A percentile compares a stretch with the other conserved stretches of the same genome.
phyloP scores from a whole-genome alignment of 2,329 filamentous ascomycete genomes.

The Fusarium virguliforme region DNA sequence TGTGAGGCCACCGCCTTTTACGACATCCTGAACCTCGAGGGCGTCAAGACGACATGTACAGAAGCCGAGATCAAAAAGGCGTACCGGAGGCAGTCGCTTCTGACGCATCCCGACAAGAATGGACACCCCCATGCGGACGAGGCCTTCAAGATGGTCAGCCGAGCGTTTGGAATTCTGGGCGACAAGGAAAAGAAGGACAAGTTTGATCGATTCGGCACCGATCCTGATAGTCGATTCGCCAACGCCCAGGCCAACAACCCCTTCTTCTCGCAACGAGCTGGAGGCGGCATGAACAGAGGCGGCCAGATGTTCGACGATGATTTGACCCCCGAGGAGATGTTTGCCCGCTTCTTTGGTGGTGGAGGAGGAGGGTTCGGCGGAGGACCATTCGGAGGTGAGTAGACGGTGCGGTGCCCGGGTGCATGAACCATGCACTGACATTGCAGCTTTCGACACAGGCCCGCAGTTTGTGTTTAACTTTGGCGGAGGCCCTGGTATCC shows the following conservation, averaged over 20 bases:
- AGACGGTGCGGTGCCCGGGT: slow-evolving; percentile 2
- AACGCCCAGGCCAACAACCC: slow-evolving; percentile 73
- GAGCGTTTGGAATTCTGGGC: slow-evolving; percentile 92
- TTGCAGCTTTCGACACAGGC: slow-evolving; percentile 78
- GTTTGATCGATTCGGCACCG: slow-evolving; percentile 90
- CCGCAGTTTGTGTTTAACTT: slow-evolving; percentile 97
- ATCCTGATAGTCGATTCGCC: slow-evolving; percentile 91
- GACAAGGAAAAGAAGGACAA: slow-evolving; percentile 90
- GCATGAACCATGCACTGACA: slow-evolving; percentile 43
- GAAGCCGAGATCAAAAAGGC: slow-evolving; percentile 97
- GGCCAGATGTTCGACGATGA: slow-evolving; percentile 87
- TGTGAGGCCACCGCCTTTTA: slow-evolving; percentile 93
- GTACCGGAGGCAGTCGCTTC: slow-evolving; percentile 91
- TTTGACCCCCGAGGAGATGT: slow-evolving; percentile 96
- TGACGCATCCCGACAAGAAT: slow-evolving; percentile 99
- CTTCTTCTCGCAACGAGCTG: slow-evolving; percentile 72
- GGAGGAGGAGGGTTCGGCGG: slow-evolving; percentile 77
- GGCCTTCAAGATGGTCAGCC: slow-evolving; percentile 97
- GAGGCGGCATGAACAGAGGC: slow-evolving; percentile 65
- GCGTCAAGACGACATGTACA: slow-evolving; percentile 74
- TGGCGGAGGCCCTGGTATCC: slow-evolving; percentile 89
- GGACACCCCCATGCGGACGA: slow-evolving; percentile 95
- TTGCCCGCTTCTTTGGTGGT: slow-evolving; percentile 95
- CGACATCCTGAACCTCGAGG: slow-evolving; percentile 87
- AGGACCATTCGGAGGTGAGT: slow-evolving; percentile 64